Evolutionary conservation across 2,329 filamentous ascomycete species (phyloP).

Genomic region (Aspergillus arachidicola): DNA sequence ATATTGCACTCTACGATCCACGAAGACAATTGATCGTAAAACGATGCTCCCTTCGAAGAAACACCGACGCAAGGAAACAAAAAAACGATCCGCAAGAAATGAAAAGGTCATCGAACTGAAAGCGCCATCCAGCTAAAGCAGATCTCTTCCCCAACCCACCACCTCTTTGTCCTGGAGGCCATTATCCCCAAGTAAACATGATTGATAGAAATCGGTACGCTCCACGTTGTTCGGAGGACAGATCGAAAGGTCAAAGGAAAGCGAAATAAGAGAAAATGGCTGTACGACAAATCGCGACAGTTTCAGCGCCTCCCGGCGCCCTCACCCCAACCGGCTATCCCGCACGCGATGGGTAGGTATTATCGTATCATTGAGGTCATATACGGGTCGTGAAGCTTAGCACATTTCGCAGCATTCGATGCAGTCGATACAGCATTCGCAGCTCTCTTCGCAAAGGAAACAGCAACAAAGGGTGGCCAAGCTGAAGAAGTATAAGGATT

Average conservation of each 20-base stretch:
- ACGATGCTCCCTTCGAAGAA: neutral
- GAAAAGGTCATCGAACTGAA: neutral
- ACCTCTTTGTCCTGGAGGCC: neutral
- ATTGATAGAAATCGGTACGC: neutral
- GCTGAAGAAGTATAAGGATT: slow-evolving; percentile 32
- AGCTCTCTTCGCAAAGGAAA: slow-evolving; percentile 65
- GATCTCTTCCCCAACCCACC: neutral
- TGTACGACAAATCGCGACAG: neutral
- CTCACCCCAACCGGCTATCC: neutral
- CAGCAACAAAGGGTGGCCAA: slow-evolving; percentile 63
- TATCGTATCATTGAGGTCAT: slow-evolving; percentile 27
- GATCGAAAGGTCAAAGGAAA: neutral
- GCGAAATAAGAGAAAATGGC: neutral
- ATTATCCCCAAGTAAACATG: slow-evolving; percentile 1
- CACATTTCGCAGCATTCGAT: slow-evolving; percentile 54
- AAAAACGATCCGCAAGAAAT: neutral
- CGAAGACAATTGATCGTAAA: neutral
- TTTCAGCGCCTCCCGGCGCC: slow-evolving; percentile 2
- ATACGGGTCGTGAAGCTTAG: slow-evolving; percentile 27
- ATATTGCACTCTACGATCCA: neutral
- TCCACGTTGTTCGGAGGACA: neutral
- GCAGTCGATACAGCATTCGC: slow-evolving; percentile 66
- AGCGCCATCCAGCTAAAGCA: neutral
- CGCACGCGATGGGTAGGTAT: slow-evolving; percentile 15
- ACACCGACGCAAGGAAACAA: neutral